phyloP scores from a whole-genome alignment of 169 alveolate species.

The Plasmodium chabaudi region DNA sequence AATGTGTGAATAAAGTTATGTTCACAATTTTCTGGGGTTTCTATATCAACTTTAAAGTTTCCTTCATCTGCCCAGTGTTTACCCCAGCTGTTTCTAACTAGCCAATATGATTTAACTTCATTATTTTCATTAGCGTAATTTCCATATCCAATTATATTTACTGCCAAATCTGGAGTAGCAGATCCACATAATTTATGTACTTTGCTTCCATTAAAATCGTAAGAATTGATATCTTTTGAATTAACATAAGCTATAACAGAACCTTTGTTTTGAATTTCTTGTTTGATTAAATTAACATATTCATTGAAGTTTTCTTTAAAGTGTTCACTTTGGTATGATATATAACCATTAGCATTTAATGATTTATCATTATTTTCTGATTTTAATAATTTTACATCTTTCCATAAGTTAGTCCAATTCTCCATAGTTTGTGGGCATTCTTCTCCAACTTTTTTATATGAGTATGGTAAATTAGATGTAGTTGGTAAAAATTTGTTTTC shows the following conservation, averaged over 20 bases:
- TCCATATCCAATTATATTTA: conserved; percentile 70
- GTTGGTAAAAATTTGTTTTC: background rate
- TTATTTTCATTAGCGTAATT: conserved; percentile 17
- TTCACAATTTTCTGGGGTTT: conserved; percentile 14
- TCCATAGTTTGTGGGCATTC: conserved; percentile 1
- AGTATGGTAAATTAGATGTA: background rate
- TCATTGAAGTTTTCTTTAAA: conserved; percentile 10
- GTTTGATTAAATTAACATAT: conserved; percentile 44
- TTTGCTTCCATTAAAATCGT: conserved; percentile 62
- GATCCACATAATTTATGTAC: conserved; percentile 44
- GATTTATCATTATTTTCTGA: background rate
- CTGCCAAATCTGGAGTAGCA: conserved; percentile 32
- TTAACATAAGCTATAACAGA: conserved; percentile 62
- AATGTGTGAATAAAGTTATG: conserved; percentile 22
- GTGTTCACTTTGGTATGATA: background rate
- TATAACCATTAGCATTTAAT: conserved; percentile 1
- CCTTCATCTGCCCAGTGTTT: conserved; percentile 54
- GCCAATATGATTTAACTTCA: conserved; percentile 31
- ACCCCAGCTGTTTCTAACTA: conserved; percentile 56
- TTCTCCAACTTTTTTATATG: background rate
- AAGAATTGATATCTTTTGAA: conserved; percentile 26
- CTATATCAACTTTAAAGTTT: conserved; percentile 47
- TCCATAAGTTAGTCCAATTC: background rate
- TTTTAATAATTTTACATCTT: conserved; percentile 1
- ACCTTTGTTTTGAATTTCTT: conserved; percentile 55